Percentiles rank a stretch among this genome's conserved stretches.
Conservation (phyloP, 2,329 filamentous ascomycete species). For the Talaromyces marneffei region DNA sequence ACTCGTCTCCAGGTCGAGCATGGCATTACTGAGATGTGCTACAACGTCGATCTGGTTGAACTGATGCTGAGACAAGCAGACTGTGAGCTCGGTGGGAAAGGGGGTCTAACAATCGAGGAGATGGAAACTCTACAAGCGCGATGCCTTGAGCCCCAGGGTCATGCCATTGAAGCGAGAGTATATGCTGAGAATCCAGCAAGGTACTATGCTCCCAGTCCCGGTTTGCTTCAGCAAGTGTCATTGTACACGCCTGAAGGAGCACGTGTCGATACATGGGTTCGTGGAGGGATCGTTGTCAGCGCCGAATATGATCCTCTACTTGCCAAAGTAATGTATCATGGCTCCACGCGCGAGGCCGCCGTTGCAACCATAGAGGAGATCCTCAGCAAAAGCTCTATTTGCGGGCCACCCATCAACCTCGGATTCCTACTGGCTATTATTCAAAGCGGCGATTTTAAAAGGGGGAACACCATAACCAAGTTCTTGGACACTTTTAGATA, state of each 20-base stretch:
- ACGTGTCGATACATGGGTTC: constrained; percentile 61
- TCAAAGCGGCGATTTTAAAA: constrained; percentile 39
- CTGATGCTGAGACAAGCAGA: constrained; percentile 54
- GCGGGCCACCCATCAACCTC: constrained; percentile 53
- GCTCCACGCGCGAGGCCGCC: not conserved
- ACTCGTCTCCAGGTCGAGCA: constrained; percentile 55
- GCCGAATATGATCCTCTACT: not conserved
- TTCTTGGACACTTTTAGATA: constrained; percentile 51
- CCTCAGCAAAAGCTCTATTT: constrained; percentile 17
- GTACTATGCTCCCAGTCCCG: constrained; percentile 55
- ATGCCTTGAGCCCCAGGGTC: not conserved
- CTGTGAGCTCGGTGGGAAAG: constrained; percentile 41
- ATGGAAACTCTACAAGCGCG: constrained; percentile 20
- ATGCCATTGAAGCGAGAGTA: constrained; percentile 50
- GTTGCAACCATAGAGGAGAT: not conserved
- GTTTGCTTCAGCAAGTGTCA: constrained; percentile 51
- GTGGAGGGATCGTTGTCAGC: not conserved
- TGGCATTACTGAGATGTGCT: constrained; percentile 53
- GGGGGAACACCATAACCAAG: constrained; percentile 52
- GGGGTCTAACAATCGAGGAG: constrained; percentile 30
- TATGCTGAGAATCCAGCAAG: constrained; percentile 56
- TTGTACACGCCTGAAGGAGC: constrained; percentile 48
- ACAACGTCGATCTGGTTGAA: constrained; percentile 49
- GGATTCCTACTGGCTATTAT: constrained; percentile 51
- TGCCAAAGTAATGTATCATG: not conserved